These are phyloP conservation scores for Neoascochyta sp. DNA, from an alignment of 2,329 filamentous ascomycete species.

Conservation along the genomic window DNA sequence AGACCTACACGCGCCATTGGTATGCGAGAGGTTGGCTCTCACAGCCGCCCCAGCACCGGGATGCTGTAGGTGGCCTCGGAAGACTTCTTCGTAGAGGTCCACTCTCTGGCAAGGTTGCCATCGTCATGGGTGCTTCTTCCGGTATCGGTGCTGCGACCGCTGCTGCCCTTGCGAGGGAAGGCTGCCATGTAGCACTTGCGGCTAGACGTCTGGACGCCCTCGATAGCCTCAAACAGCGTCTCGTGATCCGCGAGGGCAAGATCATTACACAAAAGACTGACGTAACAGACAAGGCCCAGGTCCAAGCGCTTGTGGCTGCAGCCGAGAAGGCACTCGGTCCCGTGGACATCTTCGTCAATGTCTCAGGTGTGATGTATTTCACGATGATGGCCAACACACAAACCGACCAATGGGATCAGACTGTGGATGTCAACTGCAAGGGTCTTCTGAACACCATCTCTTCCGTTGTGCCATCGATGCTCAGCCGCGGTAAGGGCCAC, in stretches of 20 bases:
- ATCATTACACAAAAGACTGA: constrained; percentile 68
- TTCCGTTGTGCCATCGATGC: constrained; percentile 67
- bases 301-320: constrained; percentile 61
- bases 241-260: constrained; percentile 58
- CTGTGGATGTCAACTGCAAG: constrained; percentile 84
- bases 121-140: constrained; percentile 75
- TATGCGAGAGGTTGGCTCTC: constrained; percentile 75
- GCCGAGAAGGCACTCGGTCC: constrained; percentile 63
- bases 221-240: constrained; percentile 61
- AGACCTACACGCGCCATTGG: constrained; percentile 77
- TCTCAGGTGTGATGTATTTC: constrained; percentile 84
- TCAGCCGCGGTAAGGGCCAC: constrained; percentile 65
- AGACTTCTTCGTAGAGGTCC: constrained; percentile 52
- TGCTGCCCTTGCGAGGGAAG: constrained; percentile 63
- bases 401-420: constrained; percentile 73
- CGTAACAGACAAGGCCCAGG: constrained; percentile 63
- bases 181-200: constrained; percentile 67
- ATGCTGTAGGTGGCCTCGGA: constrained; percentile 44
- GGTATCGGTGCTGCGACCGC: constrained; percentile 76
- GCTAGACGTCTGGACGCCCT: constrained; percentile 68
- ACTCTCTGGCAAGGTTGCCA: constrained; percentile 65
- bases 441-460: constrained; percentile 71
- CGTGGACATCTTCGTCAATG: constrained; percentile 74
- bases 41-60: constrained; percentile 54
- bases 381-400: constrained; percentile 79